phyloP scores from a whole-genome alignment of 768 basidiomycete species.

The Amanita inopinata region DNA sequence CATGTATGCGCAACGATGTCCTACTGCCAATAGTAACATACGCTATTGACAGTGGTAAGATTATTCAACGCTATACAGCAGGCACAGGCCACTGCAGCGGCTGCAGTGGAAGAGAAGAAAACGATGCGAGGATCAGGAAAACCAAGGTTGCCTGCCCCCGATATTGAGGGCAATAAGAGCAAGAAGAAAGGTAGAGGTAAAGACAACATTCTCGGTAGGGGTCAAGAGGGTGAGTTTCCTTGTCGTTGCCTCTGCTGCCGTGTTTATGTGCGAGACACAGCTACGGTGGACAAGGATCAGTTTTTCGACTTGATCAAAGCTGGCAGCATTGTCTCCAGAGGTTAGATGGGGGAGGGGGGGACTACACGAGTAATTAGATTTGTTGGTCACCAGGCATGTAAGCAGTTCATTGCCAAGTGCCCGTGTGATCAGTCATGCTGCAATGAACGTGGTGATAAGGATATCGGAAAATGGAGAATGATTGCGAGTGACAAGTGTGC shows the following conservation, averaged over 20 bases:
- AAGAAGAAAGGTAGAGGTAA: conserved; percentile 43
- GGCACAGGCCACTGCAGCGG: conserved; percentile 50
- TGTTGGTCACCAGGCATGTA: no score
- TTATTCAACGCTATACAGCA: conserved; percentile 83
- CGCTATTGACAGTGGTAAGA: conserved; percentile 49
- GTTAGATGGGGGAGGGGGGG: conserved; percentile 22
- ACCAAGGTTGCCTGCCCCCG: conserved; percentile 59
- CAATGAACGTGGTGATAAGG: no score
- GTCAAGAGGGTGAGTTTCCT: conserved; percentile 43
- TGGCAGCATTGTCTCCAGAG: conserved; percentile 70
- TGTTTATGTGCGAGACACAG: conserved; percentile 23
- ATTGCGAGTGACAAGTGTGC: no score
- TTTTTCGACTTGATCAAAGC: conserved; percentile 81
- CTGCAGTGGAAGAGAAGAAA: conserved; percentile 48
- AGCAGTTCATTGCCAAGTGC: no score
- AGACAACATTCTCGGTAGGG: conserved; percentile 42
- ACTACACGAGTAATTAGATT: no score
- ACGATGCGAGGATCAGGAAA: conserved; percentile 61
- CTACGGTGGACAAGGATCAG: conserved; percentile 53
- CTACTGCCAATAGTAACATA: conserved; percentile 1
- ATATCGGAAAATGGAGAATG: no score
- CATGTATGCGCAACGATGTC: conserved; percentile 23
- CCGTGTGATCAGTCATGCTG: no score
- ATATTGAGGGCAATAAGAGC: conserved; percentile 34
- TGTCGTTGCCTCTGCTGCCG: conserved; percentile 3